phyloP scores from a whole-genome alignment of 208 protist genomes.

The Leishmania martiniquensis region DNA sequence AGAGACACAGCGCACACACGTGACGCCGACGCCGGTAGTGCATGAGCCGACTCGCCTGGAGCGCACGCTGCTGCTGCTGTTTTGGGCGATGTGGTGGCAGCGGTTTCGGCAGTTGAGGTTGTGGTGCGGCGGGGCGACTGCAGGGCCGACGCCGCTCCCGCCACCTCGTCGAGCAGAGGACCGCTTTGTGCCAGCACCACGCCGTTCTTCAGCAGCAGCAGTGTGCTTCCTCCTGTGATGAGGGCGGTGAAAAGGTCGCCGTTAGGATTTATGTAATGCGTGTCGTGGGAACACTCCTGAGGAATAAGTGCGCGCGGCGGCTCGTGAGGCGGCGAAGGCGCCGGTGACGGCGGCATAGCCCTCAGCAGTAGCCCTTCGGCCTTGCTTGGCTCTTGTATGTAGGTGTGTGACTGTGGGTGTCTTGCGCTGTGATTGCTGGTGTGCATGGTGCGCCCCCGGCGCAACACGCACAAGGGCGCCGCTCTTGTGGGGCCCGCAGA shows the following conservation, averaged over 20 bases:
- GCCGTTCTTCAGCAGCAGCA: slow-evolving; percentile 68
- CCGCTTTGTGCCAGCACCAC: slow-evolving; percentile 45
- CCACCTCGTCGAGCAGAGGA: slow-evolving; percentile 15
- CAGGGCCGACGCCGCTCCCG: neutral
- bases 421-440: neutral
- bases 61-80: neutral
- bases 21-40: neutral
- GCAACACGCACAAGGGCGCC: neutral
- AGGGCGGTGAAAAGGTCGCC: slow-evolving; percentile 71
- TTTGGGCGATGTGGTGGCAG: neutral
- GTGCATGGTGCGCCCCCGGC: neutral
- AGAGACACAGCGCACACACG: slow-evolving; percentile 42
- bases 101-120: neutral
- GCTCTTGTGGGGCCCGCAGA: neutral
- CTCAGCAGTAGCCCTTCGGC: too few relatives aligned
- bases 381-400: neutral
- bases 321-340: slow-evolving; percentile 4
- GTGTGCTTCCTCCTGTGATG: slow-evolving; percentile 52
- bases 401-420: neutral
- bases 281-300: slow-evolving; percentile 60
- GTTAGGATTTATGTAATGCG: slow-evolving; percentile 47
- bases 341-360: neutral
- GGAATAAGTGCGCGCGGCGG: slow-evolving; percentile 58
- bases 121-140: neutral
- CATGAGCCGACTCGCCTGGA: neutral